These are phyloP conservation scores for Solanum virginianum DNA, from an alignment of 257 asterid genomes.

Conservation along the genomic window DNA sequence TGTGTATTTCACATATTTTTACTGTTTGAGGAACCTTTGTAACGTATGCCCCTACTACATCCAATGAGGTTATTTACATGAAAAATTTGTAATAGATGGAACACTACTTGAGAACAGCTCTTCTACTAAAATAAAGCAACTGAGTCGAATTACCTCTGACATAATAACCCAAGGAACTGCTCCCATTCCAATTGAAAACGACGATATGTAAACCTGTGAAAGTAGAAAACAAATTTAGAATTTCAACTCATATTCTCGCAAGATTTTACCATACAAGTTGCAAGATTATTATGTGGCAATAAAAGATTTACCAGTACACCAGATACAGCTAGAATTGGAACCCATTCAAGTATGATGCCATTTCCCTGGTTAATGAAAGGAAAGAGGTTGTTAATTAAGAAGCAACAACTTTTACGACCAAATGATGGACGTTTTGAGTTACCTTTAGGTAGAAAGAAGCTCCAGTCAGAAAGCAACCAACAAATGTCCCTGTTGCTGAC, in stretches of 20 bases:
- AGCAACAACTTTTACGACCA: background rate
- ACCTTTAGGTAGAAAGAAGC: conserved; percentile 72
- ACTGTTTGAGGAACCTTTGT: too few relatives aligned
- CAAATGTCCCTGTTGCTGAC: conserved; percentile 63
- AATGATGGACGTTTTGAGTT: background rate
- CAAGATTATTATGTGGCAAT: background rate
- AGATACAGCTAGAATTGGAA: conserved; percentile 49
- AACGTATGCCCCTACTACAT: too few relatives aligned
- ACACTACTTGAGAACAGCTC: background rate
- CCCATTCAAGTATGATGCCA: conserved; percentile 23
- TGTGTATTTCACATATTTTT: background rate
- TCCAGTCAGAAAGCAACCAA: conserved; percentile 62
- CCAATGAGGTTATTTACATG: too few relatives aligned
- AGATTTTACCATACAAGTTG: background rate
- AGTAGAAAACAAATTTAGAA: background rate
- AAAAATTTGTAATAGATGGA: background rate
- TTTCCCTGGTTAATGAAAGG: conserved; percentile 35
- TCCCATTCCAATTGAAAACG: conserved; percentile 79
- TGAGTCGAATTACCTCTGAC: conserved; percentile 55
- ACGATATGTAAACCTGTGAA: conserved; percentile 50
- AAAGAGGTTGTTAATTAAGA: background rate
- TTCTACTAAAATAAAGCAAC: background rate
- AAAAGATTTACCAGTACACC: conserved; percentile 53
- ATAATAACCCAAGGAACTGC: conserved; percentile 90
- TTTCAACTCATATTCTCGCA: background rate